Evolutionary conservation across 2,329 filamentous ascomycete genomes (phyloP), one percentile per base, ranked within the genome.

Genomic region (Nannizziopsis barbatae): DNA sequence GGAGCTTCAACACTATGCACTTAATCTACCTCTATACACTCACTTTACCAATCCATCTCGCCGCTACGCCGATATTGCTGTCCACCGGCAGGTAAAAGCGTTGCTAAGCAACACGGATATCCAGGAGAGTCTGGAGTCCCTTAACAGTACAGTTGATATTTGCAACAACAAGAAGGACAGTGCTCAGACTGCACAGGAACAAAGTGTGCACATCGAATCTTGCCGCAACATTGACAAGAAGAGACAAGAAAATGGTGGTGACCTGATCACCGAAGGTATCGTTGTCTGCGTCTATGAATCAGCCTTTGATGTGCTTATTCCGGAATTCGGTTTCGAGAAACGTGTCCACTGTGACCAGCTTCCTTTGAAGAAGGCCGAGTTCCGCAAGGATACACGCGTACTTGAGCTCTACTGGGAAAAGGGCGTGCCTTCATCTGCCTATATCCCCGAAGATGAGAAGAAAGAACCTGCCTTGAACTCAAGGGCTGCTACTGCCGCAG

Each of bases 81-180:
- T 95, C 31, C 92, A 98, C 67, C 88, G 92, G 50, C 92, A 98
- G 68, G 75, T 98, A 20, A 89, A 96, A 62, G 77, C 85, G 51
- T 80, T 87, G 44, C 75, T 98, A 33, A 86, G 85, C 54, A 77
- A 82, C 53, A 75, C 86, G 42, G 88, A 95, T 60, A 95, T 92
- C 65, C 81, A 73, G 3, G 92, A 98, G 57, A 92, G 98, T 53
- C 67, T 92, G 52, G 92, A 98, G 63, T 82, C 75, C 50, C 74
- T 98, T 37, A 81, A 81, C 59, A 98, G 96, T 79, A 94, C 85
- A 44, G 85, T 89, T 7, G 92, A 98, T 68, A 80, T 86, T 57
- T 95, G 87, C 76, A 98, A 98, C 73, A 95, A 86, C 63, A 98
- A 96, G 81, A 98, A 96, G 68, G 92, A 98, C 64, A 96, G 89